Evolutionary conservation across 2,329 filamentous ascomycete genomes (phyloP).

Genomic region (Pyricularia sp.): DNA sequence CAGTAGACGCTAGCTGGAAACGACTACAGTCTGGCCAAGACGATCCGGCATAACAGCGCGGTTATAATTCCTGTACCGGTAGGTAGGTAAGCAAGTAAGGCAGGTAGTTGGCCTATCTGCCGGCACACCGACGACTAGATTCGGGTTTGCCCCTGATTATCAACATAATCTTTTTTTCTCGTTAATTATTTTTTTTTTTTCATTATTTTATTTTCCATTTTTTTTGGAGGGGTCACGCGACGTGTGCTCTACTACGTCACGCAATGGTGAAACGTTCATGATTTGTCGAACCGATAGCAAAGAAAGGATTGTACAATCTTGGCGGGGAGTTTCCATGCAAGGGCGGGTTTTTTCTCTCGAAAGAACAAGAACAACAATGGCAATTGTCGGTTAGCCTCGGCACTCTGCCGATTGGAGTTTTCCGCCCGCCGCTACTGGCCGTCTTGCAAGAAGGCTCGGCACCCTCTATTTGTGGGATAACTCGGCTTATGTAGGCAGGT

Average conservation of each 20-base stretch:
- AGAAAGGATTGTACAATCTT: background rate
- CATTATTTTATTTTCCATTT: background rate
- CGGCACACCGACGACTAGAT: background rate
- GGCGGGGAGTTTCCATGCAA: background rate
- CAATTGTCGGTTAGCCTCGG: slow-evolving; percentile 17
- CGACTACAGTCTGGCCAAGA: background rate
- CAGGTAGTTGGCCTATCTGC: background rate
- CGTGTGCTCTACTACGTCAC: background rate
- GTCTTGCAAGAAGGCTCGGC: background rate
- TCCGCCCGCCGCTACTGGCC: background rate
- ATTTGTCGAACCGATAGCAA: background rate
- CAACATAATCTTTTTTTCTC: no score
- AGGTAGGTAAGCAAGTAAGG: background rate
- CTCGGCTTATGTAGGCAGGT: background rate
- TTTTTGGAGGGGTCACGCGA: background rate
- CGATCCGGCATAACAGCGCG: background rate
- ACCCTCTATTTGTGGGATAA: background rate
- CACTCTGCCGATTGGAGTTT: background rate
- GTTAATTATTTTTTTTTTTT: background rate
- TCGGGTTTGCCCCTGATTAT: background rate
- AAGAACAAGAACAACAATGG: background rate
- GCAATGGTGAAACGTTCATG: background rate
- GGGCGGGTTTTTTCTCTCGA: background rate
- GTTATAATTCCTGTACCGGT: background rate
- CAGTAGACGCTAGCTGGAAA: background rate